Base-by-base conservation (phyloP, 208 protist species). In the Leishmania mexicana region DNA sequence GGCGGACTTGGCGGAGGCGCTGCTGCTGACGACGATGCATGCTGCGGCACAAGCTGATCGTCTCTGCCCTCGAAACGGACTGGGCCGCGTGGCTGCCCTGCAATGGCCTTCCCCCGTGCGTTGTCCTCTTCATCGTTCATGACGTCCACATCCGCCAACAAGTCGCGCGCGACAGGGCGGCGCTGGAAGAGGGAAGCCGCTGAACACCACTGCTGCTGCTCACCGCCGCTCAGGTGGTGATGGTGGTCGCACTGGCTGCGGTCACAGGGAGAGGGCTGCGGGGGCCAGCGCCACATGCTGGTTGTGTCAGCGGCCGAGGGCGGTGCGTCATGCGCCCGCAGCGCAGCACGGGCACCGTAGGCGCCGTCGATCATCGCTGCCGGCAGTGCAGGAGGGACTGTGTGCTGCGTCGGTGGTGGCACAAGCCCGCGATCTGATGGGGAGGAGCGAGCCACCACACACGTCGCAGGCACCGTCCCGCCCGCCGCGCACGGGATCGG, bases 81-180 rank as follows among this genome's bases (percentile, higher is more conserved):
- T 51, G 35, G 45, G 28, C 28, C 8, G 70, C 70, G 40, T 51
- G 70, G 70, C 40, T 51, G 70, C 70, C 28, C 28, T 31, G 40
- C 24, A 17, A 8, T 54, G 28, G 3, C 11, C 42, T 53, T 31
- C 24, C 3, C 70, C n/a, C 11, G 8, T 28, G 70, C 49, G 21
- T 42, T 21, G 24, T 51, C 19, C 54, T 40, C 24, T 1, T 57
- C n/a, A 24, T 19, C 68, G 3, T 71, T 28, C 1, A 53, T 42
- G n/a, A 17, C 53, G 40, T 80, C 57, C 45, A 80, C 81, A 49
- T 79, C 75, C 5, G 31, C 68, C 7, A 80, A 40, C 28, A 79
- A 38, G 31, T 80, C 67, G 7, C 75, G 75, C 21, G 75, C 42
- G 38, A 76, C 75, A 2, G 62, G 54, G n/a, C 21, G 42, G 3